Conservation (phyloP, 805 yeast species). For the Alloascoidea hylecoeti region DNA sequence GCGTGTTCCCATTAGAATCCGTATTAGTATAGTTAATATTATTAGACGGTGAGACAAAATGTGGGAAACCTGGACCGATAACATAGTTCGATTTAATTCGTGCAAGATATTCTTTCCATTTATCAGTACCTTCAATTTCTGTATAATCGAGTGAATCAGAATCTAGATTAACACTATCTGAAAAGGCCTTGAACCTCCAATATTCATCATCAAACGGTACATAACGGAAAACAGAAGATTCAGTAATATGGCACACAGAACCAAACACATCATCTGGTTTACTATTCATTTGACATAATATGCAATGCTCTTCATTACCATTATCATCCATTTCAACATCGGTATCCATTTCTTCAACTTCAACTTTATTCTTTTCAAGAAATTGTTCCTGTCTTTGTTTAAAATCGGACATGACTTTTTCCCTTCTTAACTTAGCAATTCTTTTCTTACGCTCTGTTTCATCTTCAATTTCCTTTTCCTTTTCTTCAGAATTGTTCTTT, state of each 20-base stretch:
- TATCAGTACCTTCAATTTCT: conserved; percentile 12
- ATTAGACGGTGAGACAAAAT: no score
- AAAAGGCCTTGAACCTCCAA: conserved; percentile 53
- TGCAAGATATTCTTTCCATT: conserved; percentile 25
- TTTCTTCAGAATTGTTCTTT: conserved; percentile 12
- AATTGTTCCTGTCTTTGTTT: conserved; percentile 71
- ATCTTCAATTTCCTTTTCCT: conserved; percentile 14
- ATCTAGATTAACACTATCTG: conserved; percentile 29
- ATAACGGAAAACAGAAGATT: conserved; percentile 43
- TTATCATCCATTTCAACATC: conserved; percentile 29
- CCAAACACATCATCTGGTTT: conserved; percentile 60
- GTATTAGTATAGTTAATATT: no score
- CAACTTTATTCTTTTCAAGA: conserved; percentile 33
- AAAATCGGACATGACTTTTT: conserved; percentile 62
- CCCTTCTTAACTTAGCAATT: conserved; percentile 55
- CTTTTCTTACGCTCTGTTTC: conserved; percentile 49
- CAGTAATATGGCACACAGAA: conserved; percentile 45
- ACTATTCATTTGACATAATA: conserved; percentile 69
- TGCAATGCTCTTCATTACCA: conserved; percentile 32
- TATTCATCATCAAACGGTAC: conserved; percentile 50
- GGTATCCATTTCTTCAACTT: conserved; percentile 13
- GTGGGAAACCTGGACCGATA: conserved; percentile 64
- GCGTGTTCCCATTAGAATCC: conserved; percentile 9
- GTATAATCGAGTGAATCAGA: conserved; percentile 8
- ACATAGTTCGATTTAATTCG: conserved; percentile 23